These are phyloP conservation scores for Sporobolomyces phaffii DNA, from an alignment of 768 basidiomycete genomes.

Conservation along the genomic window DNA sequence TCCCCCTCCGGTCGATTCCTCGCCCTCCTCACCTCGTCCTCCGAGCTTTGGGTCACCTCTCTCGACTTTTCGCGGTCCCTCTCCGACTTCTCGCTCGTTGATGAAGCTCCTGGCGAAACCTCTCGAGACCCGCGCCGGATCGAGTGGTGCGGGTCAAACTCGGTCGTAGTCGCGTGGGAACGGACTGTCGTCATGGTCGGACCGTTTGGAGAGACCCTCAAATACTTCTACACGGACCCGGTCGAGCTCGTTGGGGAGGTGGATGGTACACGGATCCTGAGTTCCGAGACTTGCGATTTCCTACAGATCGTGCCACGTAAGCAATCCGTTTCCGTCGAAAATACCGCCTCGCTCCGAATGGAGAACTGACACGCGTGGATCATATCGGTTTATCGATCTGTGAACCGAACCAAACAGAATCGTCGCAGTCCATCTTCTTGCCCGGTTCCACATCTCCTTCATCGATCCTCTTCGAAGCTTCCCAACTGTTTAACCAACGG, in stretches of 20 bases:
- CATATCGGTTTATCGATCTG: too few species aligned
- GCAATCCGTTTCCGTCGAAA: background rate
- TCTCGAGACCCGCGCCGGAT: constrained; percentile 55
- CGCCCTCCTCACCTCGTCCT: constrained; percentile 63
- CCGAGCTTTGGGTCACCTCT: constrained; percentile 80
- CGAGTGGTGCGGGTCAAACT: constrained; percentile 96
- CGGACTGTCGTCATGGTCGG: constrained; percentile 75
- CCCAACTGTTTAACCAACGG: constrained; percentile 70
- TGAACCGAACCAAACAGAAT: too few species aligned
- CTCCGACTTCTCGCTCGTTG: constrained; percentile 65
- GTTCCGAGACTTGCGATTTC: constrained; percentile 73
- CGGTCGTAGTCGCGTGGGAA: constrained; percentile 79
- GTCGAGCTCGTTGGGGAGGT: constrained; percentile 75
- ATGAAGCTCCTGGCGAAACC: constrained; percentile 27
- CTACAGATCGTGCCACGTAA: constrained; percentile 88
- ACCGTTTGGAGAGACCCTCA: constrained; percentile 77
- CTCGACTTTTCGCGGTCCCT: constrained; percentile 82
- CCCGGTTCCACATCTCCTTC: constrained; percentile 89
- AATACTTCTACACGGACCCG: constrained; percentile 73
- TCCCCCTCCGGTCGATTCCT: constrained; percentile 93
- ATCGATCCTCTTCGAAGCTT: constrained; percentile 86
- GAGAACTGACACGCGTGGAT: too few species aligned
- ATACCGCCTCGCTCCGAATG: too few species aligned
- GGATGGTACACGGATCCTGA: constrained; percentile 81
- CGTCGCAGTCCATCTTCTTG: constrained; percentile 73